Percentiles rank a stretch among this genome's conserved stretches.
These are phyloP conservation scores for Waltergamsia citrina DNA, from an alignment of 2,329 filamentous ascomycete genomes.

Conservation along the genomic window DNA sequence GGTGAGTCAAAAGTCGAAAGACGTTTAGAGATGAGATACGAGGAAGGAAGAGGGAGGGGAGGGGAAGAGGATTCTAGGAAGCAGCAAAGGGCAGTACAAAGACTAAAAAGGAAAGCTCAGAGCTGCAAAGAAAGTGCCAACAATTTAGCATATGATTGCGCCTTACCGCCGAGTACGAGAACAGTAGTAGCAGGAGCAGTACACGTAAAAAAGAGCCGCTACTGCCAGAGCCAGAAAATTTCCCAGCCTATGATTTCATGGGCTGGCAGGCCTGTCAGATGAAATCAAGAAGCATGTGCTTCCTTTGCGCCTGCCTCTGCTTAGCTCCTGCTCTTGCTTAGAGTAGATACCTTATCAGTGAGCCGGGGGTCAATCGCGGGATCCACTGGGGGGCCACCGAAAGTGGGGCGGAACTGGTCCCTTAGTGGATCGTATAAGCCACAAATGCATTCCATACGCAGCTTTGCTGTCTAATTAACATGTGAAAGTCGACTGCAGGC, in stretches of 20 bases:
- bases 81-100: constrained; percentile 1
- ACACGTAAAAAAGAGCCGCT: too few species aligned
- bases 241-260: too few species aligned
- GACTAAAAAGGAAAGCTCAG: constrained; percentile 2
- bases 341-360: too few species aligned
- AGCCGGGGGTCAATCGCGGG: too few species aligned
- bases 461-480: constrained; percentile 3
- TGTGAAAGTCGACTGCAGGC: constrained; percentile 8
- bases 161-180: too few species aligned
- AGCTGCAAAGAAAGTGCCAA: background rate
- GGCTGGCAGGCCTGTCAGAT: too few species aligned
- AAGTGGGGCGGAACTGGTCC: too few species aligned
- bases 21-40: background rate
- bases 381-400: too few species aligned
- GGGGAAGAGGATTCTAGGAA: background rate
- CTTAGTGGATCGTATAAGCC: constrained; percentile 1
- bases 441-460: background rate
- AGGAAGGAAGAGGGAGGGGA: constrained; percentile 1
- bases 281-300: background rate
- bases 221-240: too few species aligned
- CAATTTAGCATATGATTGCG: constrained; percentile 4
- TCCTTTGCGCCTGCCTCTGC: background rate
- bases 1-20: constrained; percentile 1
- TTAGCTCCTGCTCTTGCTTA: background rate
- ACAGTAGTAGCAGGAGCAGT: too few species aligned